Base-by-base conservation (phyloP, 2,329 filamentous ascomycete species). In the Teratosphaeria nubilosa region DNA sequence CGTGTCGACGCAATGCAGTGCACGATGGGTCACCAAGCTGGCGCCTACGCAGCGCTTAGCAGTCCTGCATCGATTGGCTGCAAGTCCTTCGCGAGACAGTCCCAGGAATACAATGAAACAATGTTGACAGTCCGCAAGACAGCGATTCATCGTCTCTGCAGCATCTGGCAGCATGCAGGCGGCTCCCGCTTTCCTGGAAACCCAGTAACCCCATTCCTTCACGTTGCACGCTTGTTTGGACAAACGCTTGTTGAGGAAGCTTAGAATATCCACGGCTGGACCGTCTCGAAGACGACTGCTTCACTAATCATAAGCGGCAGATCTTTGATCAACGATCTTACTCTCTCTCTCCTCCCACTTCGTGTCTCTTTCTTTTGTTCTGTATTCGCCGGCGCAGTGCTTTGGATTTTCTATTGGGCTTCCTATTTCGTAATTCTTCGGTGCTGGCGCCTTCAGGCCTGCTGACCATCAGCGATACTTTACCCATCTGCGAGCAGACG, bases 101-200 rank as follows among this genome's bases (percentile, higher is more conserved):
- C 11, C 56, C 56, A 58, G 16, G 30, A 54, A 58, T 54, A 58
- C 56, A 30, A 30, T 52, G 51, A 58, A 37, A 54, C 56, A 50
- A 10, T 7, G 20, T n/a, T 10, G 13, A 48, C 48, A 14, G 4
- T 16, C 45, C 32, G 13, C n/a, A 16, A 51, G 32, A 53, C 56
- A 53, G 41, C 2, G 4, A 48, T 48, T 16, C 10, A 16, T 45
- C 22, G 37, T 27, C 27, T 30, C 37, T n/a, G n/a, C 50, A 20
- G 34, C n/a, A 20, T n/a, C 41, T 51, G 50, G 22, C 24, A 51
- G 30, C 22, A 41, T 32, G 37, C 56, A 51, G 54, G 56, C 56
- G 56, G 51, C 53, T 58, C 14, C 30, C 25, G n/a, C 32, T 27
- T 22, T 30, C 32, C 30, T 22, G 10, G 34, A 14, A 55, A 45